These are phyloP conservation scores for Berberis vulgaris DNA, from an alignment of 164 flowering plant genomes.

Conservation along the genomic window DNA sequence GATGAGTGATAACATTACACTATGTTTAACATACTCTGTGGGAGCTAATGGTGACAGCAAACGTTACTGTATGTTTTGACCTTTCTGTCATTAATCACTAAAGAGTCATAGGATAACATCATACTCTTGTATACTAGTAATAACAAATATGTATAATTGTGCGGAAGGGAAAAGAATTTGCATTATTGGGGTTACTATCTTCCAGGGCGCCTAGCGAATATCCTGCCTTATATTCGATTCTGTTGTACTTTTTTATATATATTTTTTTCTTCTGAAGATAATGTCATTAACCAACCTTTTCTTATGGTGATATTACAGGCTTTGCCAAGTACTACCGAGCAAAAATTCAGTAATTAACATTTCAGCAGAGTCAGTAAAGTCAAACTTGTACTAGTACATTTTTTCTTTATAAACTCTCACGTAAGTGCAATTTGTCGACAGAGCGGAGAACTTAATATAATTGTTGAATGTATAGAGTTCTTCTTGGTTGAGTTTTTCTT, in stretches of 20 bases:
- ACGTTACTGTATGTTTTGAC: not conserved
- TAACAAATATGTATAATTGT: too few species aligned
- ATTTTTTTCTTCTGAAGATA: too few species aligned
- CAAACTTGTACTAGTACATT: constrained; percentile 8
- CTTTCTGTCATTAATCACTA: not conserved
- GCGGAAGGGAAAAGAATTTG: too few species aligned
- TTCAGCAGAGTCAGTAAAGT: constrained; percentile 1
- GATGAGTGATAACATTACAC: too few species aligned
- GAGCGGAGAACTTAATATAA: constrained; percentile 11
- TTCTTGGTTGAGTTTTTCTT: constrained; percentile 12
- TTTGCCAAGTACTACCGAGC: constrained; percentile 54
- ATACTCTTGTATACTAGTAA: too few species aligned
- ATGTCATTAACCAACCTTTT: not conserved
- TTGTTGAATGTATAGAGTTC: constrained; percentile 31
- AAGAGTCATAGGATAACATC: too few species aligned
- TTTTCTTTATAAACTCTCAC: constrained; percentile 1
- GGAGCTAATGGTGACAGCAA: too few species aligned
- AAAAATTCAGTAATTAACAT: constrained; percentile 50
- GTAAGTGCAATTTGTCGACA: constrained; percentile 1
- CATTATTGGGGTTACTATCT: too few species aligned
- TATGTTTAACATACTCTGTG: too few species aligned
- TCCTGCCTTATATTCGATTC: too few species aligned
- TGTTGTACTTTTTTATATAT: too few species aligned
- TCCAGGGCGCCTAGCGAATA: too few species aligned
- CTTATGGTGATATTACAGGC: constrained; percentile 38